Evolutionary conservation across 2,329 filamentous ascomycete genomes (phyloP).

Genomic region (Cercospora sp.): DNA sequence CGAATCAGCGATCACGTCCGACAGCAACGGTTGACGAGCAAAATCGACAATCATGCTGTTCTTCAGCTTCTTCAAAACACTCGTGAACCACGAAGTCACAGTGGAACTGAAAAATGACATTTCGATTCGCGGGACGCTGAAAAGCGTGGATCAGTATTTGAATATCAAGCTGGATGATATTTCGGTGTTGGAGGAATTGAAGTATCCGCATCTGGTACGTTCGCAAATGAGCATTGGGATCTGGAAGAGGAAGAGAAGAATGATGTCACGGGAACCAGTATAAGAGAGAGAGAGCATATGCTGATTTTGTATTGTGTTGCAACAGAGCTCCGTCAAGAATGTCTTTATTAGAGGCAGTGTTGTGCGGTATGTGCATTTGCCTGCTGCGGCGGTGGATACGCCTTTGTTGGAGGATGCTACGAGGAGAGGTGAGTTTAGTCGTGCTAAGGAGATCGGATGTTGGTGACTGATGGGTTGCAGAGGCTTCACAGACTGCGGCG

Average conservation of each 20-base stretch:
- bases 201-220: slow-evolving; percentile 86
- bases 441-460: background rate
- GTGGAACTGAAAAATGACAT: slow-evolving; percentile 99
- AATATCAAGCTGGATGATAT: slow-evolving; percentile 99
- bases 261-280: background rate
- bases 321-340: slow-evolving; percentile 79
- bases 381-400: slow-evolving; percentile 77
- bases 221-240: background rate
- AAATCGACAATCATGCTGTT: slow-evolving; percentile 24
- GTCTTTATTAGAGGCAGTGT: slow-evolving; percentile 94
- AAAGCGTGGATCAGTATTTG: slow-evolving; percentile 97
- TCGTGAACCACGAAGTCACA: slow-evolving; percentile 90
- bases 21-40: no score
- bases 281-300: background rate
- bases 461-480: slow-evolving; percentile 20
- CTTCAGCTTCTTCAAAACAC: slow-evolving; percentile 33
- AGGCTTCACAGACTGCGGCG: slow-evolving; percentile 37
- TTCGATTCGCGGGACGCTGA: slow-evolving; percentile 89
- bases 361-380: slow-evolving; percentile 88
- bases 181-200: slow-evolving; percentile 84
- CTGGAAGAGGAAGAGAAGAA: background rate
- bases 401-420: slow-evolving; percentile 88
- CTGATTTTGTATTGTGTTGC: no score
- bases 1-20: background rate
- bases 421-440: slow-evolving; percentile 63